Percentiles rank a stretch among this genome's conserved stretches.
Evolutionary conservation across 176 grass and related monocot species (phyloP).

Genomic region (Microstegium vimineum): DNA sequence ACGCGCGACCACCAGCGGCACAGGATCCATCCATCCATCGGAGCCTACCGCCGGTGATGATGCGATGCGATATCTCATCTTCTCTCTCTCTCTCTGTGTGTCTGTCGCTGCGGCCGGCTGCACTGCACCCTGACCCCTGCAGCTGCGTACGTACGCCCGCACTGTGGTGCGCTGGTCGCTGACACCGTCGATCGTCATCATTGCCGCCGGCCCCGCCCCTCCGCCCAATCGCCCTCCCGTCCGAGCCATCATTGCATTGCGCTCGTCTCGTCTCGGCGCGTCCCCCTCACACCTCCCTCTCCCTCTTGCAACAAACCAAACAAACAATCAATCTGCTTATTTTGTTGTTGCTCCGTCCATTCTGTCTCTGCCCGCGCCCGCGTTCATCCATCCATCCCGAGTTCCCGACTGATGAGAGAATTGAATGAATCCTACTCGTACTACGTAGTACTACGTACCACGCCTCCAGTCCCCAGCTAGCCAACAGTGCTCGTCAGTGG

Average conservation of each 20-base stretch:
- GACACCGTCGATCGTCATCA: slow-evolving; percentile 41
- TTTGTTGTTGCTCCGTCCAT: background rate
- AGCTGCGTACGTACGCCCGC: background rate
- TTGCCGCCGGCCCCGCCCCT: background rate
- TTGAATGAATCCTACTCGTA: background rate
- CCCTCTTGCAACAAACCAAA: background rate
- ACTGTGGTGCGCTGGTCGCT: background rate
- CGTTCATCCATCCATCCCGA: background rate
- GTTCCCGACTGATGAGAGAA: background rate
- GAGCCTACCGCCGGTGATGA: background rate
- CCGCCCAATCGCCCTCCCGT: background rate
- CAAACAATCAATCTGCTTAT: background rate
- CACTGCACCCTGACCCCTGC: background rate
- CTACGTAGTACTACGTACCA: no score
- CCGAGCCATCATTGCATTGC: background rate
- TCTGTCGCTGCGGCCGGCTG: background rate
- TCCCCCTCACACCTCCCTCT: background rate
- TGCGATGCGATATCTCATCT: background rate
- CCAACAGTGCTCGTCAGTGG: background rate
- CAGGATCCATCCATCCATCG: background rate
- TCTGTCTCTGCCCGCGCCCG: background rate
- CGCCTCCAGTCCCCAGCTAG: background rate
- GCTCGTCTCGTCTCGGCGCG: background rate
- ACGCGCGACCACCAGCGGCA: background rate
- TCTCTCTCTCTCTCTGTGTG: background rate